These are phyloP conservation scores for Kwoniella mangroviensis DNA, from an alignment of 768 basidiomycete species.

Conservation along the genomic window DNA sequence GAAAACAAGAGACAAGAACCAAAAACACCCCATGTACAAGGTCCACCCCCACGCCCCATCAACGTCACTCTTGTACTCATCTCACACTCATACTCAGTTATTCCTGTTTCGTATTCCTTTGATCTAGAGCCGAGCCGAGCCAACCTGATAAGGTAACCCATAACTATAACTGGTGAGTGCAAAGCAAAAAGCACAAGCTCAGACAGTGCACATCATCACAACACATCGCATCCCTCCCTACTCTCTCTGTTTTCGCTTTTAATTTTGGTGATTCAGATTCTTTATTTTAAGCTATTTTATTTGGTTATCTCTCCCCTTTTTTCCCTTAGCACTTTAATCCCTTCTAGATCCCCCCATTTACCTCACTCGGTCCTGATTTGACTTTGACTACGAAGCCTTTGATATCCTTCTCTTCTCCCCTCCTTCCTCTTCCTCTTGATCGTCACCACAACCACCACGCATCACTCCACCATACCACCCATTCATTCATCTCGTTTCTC, in stretches of 20 bases:
- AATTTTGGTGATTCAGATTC: neutral
- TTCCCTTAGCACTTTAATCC: neutral
- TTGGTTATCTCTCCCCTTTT: constrained; percentile 6
- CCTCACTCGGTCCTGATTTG: constrained; percentile 3
- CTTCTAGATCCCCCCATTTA: neutral
- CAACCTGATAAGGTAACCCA: neutral
- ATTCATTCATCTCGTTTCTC: neutral
- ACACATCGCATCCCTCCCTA: neutral
- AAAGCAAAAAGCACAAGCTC: constrained; percentile 3
- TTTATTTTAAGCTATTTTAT: constrained; percentile 3
- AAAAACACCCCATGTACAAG: neutral
- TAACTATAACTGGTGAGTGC: neutral
- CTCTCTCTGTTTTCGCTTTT: neutral
- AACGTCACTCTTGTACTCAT: constrained; percentile 6
- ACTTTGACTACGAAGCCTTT: constrained; percentile 16
- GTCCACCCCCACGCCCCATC: neutral
- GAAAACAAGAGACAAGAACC: neutral
- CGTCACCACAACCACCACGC: neutral
- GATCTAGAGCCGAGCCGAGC: neutral
- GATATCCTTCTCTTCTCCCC: neutral
- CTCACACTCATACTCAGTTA: neutral
- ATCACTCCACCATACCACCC: neutral
- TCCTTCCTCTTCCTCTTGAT: neutral
- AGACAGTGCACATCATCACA: constrained; percentile 2
- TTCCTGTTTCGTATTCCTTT: constrained; percentile 14